Percentiles rank a stretch among this genome's conserved stretches.
Evolutionary conservation across 2,329 filamentous ascomycete genomes (phyloP).

Genomic region (Apiospora koreana): DNA sequence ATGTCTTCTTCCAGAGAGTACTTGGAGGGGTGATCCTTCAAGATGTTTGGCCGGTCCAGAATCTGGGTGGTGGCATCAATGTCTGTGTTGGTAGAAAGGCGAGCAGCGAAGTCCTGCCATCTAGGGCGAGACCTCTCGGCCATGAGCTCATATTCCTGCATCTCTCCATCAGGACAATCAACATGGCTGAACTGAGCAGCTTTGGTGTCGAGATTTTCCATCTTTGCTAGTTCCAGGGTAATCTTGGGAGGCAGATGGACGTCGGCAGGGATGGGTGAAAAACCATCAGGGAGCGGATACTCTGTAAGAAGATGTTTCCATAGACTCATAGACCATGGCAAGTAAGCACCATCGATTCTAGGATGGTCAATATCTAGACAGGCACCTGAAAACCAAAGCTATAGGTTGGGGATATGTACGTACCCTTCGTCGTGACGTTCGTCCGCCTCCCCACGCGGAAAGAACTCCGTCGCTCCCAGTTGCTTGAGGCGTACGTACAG

Average conservation of each 20-base stretch:
- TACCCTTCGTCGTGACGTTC: conserved; percentile 93
- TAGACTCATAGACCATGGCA: conserved; percentile 74
- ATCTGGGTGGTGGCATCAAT: conserved; percentile 16
- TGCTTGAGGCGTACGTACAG: conserved; percentile 81
- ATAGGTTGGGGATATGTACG: conserved; percentile 29
- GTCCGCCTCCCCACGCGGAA: conserved; percentile 82
- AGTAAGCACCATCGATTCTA: conserved; percentile 79
- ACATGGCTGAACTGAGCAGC: conserved; percentile 31
- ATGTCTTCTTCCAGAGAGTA: conserved; percentile 29
- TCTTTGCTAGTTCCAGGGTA: conserved; percentile 46
- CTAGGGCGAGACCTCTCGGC: conserved; percentile 20
- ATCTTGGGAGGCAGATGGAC: conserved; percentile 77
- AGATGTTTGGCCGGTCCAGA: conserved; percentile 37
- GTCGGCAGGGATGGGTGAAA: conserved; percentile 72
- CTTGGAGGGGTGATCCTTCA: conserved; percentile 36
- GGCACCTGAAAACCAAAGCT: neutral
- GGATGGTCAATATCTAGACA: conserved; percentile 12
- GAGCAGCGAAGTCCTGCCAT: conserved; percentile 22
- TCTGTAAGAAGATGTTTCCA: conserved; percentile 64
- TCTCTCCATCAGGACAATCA: conserved; percentile 21
- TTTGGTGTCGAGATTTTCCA: conserved; percentile 22
- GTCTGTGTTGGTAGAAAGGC: conserved; percentile 23
- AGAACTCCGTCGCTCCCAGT: conserved; percentile 77
- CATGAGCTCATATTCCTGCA: conserved; percentile 23
- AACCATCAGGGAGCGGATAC: conserved; percentile 68